These are phyloP conservation scores for Setomelanomma holmii DNA, from an alignment of 2,329 filamentous ascomycete species.

Conservation along the genomic window DNA sequence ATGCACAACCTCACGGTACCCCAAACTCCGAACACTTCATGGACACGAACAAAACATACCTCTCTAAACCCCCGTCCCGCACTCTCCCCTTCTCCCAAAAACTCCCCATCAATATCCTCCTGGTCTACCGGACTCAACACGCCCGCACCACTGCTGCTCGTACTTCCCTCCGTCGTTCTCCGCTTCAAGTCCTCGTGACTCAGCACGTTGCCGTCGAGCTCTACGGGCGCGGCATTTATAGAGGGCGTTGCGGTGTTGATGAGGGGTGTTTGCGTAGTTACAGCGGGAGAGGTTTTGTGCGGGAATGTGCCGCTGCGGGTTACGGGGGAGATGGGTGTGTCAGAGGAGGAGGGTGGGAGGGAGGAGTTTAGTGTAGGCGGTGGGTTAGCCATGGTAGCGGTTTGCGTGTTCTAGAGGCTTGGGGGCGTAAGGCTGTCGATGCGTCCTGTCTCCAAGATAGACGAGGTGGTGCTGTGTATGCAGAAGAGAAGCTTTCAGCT, in stretches of 20 bases:
- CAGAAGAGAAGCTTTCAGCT: not conserved
- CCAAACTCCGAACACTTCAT: no score
- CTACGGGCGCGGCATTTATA: slow-evolving; percentile 54
- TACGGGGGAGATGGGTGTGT: slow-evolving; percentile 31
- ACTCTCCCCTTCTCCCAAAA: slow-evolving; percentile 31
- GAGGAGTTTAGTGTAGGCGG: slow-evolving; percentile 14
- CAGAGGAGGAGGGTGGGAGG: slow-evolving; percentile 4
- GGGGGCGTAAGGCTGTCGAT: not conserved
- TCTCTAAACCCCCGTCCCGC: slow-evolving; percentile 26
- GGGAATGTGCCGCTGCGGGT: slow-evolving; percentile 27
- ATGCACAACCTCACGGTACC: no score
- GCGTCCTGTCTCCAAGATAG: not conserved
- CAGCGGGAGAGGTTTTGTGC: slow-evolving; percentile 34
- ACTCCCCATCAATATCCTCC: slow-evolving; percentile 38
- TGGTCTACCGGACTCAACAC: slow-evolving; percentile 36
- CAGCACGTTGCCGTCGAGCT: slow-evolving; percentile 49
- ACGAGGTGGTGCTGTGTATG: not conserved
- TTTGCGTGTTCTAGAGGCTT: no score
- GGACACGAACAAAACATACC: no score
- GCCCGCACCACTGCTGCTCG: slow-evolving; percentile 3
- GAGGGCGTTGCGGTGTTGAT: slow-evolving; percentile 49
- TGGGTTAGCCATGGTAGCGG: slow-evolving; percentile 12
- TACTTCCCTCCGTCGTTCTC: slow-evolving; percentile 15
- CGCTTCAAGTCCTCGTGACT: slow-evolving; percentile 32
- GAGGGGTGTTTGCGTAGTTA: slow-evolving; percentile 35